phyloP scores from a whole-genome alignment of 768 basidiomycete species.

The Candolleomyces eurysporus region DNA sequence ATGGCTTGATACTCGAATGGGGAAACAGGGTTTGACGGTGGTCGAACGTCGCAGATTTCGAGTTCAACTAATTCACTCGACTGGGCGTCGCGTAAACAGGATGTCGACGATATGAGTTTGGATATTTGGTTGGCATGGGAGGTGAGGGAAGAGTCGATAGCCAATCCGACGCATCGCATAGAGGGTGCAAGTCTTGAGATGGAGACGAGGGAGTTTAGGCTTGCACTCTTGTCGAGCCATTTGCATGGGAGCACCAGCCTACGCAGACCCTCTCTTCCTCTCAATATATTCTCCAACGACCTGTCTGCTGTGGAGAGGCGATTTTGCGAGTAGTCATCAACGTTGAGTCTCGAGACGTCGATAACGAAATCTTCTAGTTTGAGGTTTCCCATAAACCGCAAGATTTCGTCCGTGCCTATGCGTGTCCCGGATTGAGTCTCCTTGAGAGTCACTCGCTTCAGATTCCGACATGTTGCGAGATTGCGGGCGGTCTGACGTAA shows the following conservation, averaged over 20 bases:
- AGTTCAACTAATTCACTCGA: neutral
- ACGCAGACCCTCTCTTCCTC: neutral
- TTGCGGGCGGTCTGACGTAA: neutral
- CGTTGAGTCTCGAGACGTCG: neutral
- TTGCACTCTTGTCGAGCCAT: neutral
- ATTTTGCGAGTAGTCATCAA: neutral
- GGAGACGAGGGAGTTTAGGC: neutral
- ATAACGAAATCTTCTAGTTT: neutral
- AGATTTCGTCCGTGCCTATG: neutral
- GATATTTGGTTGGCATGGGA: neutral
- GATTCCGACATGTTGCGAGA: neutral
- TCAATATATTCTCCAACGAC: neutral
- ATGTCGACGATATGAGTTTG: neutral
- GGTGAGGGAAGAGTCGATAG: neutral
- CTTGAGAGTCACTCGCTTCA: neutral
- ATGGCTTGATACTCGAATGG: conserved; percentile 1
- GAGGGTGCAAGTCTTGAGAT: neutral
- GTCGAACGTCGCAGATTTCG: neutral
- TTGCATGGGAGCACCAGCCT: neutral
- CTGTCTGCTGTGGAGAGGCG: neutral
- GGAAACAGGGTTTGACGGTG: neutral
- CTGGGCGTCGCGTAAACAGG: too few relatives aligned
- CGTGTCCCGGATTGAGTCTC: neutral
- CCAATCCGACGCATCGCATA: neutral
- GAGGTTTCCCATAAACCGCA: neutral